Percentiles rank a stretch among this genome's conserved stretches.
Conservation (phyloP, 208 protist species). For the Acanthamoeba royreba region DNA sequence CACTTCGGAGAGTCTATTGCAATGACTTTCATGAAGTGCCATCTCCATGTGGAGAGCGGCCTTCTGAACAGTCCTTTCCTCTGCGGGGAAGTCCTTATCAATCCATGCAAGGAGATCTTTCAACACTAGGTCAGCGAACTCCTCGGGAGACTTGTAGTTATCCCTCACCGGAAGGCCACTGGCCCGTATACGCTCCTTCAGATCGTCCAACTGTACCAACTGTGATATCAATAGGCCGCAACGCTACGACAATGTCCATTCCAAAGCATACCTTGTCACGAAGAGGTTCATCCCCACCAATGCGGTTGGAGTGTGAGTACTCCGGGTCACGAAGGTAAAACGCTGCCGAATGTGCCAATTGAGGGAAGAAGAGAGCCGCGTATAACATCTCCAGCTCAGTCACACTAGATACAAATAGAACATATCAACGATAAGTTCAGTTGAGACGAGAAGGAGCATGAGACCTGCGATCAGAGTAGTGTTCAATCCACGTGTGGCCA, state of each 20-base stretch:
- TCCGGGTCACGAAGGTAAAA: conserved; percentile 13
- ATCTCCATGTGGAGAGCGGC: neutral
- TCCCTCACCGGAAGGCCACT: neutral
- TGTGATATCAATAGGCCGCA: neutral
- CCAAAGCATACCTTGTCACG: neutral
- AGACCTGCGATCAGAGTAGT: neutral
- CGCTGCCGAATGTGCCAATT: neutral
- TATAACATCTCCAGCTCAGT: conserved; percentile 42
- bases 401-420: neutral
- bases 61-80: neutral
- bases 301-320: neutral
- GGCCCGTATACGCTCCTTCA: neutral
- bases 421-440: neutral
- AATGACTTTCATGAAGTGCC: neutral
- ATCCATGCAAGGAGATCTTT: neutral
- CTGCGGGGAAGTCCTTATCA: neutral
- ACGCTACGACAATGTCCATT: neutral
- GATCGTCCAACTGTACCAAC: neutral
- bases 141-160: neutral
- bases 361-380: conserved; percentile 14
- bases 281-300: neutral
- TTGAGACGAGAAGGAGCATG: neutral
- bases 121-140: neutral
- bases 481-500: neutral
- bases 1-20: neutral